Conservation (phyloP, 1,139 yeast species). For the Zygotorulaspora mrakii region DNA sequence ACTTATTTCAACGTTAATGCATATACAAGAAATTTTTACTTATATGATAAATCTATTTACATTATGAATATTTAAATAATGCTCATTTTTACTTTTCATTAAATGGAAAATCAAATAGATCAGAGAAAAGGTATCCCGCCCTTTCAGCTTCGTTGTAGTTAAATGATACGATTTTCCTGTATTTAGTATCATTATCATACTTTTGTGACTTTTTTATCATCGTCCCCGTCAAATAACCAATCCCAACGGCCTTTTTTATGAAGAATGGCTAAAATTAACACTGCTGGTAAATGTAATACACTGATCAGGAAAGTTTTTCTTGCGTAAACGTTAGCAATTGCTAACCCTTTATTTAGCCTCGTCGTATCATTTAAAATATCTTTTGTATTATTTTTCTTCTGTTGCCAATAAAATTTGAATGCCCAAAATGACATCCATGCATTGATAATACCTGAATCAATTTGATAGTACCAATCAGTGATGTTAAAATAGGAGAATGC, state of each 20-base stretch:
- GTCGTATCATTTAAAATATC: conserved; percentile 33
- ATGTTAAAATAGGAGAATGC: conserved; percentile 76
- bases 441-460: conserved; percentile 78
- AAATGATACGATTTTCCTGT: conserved; percentile 1
- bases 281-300: conserved; percentile 90
- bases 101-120: not conserved
- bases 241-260: conserved; percentile 98
- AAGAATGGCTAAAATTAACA: conserved; percentile 83
- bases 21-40: conserved; percentile 21
- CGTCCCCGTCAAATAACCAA: conserved; percentile 45
- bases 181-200: not conserved
- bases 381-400: conserved; percentile 50
- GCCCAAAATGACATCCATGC: conserved; percentile 84
- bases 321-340: conserved; percentile 62
- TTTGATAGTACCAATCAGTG: conserved; percentile 75
- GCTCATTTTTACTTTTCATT: not conserved
- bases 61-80: conserved; percentile 3
- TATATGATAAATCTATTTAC: conserved; percentile 7
- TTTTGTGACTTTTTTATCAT: conserved; percentile 13
- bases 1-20: conserved; percentile 45
- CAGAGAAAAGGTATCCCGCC: conserved; percentile 7
- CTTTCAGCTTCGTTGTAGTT: not conserved
- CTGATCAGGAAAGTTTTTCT: conserved; percentile 90
- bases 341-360: conserved; percentile 53
- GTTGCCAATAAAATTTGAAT: conserved; percentile 79